Percentiles rank a stretch among this genome's conserved stretches.
These are phyloP conservation scores for Lojkania enalia DNA, from an alignment of 2,329 filamentous ascomycete species.

Conservation along the genomic window DNA sequence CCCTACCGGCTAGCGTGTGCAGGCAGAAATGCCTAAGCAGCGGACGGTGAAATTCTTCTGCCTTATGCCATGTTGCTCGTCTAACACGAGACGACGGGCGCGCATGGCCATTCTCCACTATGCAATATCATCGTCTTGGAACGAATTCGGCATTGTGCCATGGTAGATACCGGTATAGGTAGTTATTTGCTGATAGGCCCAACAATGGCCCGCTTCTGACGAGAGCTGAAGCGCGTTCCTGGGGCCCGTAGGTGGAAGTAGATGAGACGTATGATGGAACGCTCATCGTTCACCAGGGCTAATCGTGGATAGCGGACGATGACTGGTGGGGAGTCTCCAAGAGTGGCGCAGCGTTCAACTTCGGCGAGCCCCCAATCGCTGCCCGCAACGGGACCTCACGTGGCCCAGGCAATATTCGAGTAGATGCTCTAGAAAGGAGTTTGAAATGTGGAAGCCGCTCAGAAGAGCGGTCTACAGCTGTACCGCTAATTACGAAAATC, in stretches of 20 bases:
- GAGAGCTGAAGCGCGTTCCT: too few relatives aligned
- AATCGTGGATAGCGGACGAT: slow-evolving; percentile 4
- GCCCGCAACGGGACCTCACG: slow-evolving; percentile 6
- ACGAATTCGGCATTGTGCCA: not conserved
- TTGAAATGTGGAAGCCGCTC: not conserved
- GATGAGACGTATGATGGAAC: too few relatives aligned
- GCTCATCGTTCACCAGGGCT: slow-evolving; percentile 7
- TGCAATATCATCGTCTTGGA: not conserved
- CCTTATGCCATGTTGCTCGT: not conserved
- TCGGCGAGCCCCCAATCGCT: slow-evolving; percentile 11
- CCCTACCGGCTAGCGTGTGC: not conserved
- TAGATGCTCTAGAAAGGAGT: not conserved
- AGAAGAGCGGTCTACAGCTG: slow-evolving; percentile 9
- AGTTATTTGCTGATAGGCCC: not conserved
- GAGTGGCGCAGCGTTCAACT: slow-evolving; percentile 14
- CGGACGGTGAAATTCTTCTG: too few relatives aligned
- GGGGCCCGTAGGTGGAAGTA: too few relatives aligned
- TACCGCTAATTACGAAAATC: too few relatives aligned
- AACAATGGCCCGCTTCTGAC: not conserved
- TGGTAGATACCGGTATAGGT: not conserved
- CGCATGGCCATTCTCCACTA: slow-evolving; percentile 5
- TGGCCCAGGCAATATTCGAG: slow-evolving; percentile 9
- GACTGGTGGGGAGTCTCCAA: slow-evolving; percentile 7
- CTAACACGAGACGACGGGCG: not conserved
- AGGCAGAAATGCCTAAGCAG: not conserved